Conservation (phyloP, 2,329 filamentous ascomycete species). For the Teratosphaeria gauchensis region DNA sequence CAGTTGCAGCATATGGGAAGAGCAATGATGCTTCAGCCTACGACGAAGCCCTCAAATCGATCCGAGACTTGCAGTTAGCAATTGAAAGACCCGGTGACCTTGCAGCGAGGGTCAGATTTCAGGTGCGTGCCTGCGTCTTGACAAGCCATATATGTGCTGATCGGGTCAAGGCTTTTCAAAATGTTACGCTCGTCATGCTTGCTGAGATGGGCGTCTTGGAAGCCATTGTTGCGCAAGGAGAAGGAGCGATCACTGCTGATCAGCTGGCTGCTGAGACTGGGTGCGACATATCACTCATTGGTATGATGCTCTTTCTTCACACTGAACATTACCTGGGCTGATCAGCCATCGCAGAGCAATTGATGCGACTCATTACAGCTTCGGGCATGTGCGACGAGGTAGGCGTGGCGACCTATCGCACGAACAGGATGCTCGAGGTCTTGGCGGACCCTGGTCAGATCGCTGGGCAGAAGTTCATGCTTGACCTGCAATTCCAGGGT, state of each 20-base stretch:
- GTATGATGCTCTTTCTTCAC: background rate
- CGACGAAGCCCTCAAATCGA: background rate
- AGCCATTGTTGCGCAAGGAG: background rate
- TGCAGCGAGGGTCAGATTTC: slow-evolving; percentile 2
- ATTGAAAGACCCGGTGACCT: slow-evolving; percentile 4
- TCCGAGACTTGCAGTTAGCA: slow-evolving; percentile 38
- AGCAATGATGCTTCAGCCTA: background rate
- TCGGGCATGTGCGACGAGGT: background rate
- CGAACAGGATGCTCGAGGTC: background rate
- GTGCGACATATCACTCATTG: slow-evolving; percentile 3
- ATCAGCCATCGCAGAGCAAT: background rate
- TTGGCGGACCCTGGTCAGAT: background rate
- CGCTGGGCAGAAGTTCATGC: background rate
- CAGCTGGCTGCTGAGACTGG: slow-evolving; percentile 1
- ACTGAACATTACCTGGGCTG: background rate
- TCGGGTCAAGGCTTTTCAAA: slow-evolving; percentile 3
- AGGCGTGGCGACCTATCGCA: background rate
- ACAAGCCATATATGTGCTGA: background rate
- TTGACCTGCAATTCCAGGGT: background rate
- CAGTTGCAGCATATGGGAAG: background rate
- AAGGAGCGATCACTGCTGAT: background rate
- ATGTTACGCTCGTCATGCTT: slow-evolving; percentile 1
- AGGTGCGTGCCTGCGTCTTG: background rate
- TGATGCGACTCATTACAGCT: background rate
- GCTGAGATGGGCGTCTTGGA: slow-evolving; percentile 2